These are phyloP conservation scores for Pontederia crassipes DNA, from an alignment of 176 grass and related monocot species.

Conservation along the genomic window DNA sequence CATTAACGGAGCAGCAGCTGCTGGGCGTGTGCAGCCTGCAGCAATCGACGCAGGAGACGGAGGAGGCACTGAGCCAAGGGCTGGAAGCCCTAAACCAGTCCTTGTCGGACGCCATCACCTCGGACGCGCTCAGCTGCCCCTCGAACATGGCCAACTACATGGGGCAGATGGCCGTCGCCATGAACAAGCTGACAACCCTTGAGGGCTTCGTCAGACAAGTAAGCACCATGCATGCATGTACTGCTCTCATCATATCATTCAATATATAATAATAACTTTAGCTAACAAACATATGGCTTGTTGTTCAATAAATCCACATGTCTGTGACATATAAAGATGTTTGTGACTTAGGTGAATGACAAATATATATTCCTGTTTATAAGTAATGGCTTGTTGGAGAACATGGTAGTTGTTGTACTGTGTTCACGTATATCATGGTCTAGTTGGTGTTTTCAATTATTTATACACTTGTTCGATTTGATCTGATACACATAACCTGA, in stretches of 20 bases:
- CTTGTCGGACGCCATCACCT: slow-evolving; percentile 35
- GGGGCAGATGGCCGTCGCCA: slow-evolving; percentile 34
- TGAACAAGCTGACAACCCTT: slow-evolving; percentile 36
- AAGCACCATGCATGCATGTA: background rate
- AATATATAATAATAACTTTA: background rate
- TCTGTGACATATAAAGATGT: no score
- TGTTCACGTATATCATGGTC: no score
- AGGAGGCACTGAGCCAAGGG: slow-evolving; percentile 34
- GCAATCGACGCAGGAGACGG: slow-evolving; percentile 31
- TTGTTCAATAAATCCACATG: no score
- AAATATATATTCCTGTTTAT: no score
- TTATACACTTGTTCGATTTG: no score
- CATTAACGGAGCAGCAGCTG: slow-evolving; percentile 40
- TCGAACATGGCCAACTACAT: slow-evolving; percentile 26
- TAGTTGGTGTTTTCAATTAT: no score
- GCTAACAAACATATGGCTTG: no score
- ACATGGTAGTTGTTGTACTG: no score
- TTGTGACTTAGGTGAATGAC: no score
- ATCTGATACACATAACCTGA: no score
- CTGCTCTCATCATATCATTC: background rate
- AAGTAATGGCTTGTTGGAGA: no score
- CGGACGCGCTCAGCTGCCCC: slow-evolving; percentile 22
- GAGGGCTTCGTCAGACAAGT: slow-evolving; percentile 36
- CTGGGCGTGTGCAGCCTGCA: slow-evolving; percentile 27
- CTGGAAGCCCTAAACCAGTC: slow-evolving; percentile 34